Evolutionary conservation across 495 filamentous ascomycete genomes (phyloP), one percentile per base, ranked within the genome.

Genomic region (Niebla homalea): DNA sequence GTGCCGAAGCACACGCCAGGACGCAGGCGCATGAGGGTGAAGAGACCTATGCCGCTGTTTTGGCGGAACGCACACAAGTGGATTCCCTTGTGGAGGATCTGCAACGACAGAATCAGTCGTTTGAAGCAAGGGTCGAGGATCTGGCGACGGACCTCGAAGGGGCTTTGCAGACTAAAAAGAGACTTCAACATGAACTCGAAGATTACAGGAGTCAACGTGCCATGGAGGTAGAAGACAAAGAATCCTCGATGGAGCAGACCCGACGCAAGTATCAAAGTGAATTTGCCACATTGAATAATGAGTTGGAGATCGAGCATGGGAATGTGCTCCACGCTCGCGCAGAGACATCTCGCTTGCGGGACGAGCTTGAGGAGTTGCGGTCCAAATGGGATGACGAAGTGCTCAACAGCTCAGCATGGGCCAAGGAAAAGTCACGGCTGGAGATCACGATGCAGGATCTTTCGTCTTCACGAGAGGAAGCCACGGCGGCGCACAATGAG

Each of bases 341-440:
- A 10, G 82, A 87, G 60, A 84, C 79, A 53, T 69, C 81, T 11
- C 77, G 86, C 23, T 74, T 98, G 42, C 80, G 93, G 4, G 92
- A 97, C 59, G 92, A 98, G 62, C 76, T 97, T 15, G 92, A 98
- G 55, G 87, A 94, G 55, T 80, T 97, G 19, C 83, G 92, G 44
- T 87, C 82, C 52, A 97, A 96, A 63, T 98, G 93, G 93, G 93
- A 98, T 61, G 85, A 98, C 59, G 92, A 98, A 66, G 89, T 97
- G 18, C 80, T 98, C 58, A 98, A 98, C 62, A 90, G 85, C 65
- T 93, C 88, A 0, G 92, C 92, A 1, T 98, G 92, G 92, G 88
- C 89, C 29, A 98, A 98, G 70, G 92, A 98, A 70, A 98, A 98
- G 68, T 73, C 86, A 4, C 80, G 92, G 6, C 73, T 98, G 50